These are phyloP conservation scores for Stentor coeruleus DNA, from an alignment of 73 alveolate genomes.

Conservation along the genomic window DNA sequence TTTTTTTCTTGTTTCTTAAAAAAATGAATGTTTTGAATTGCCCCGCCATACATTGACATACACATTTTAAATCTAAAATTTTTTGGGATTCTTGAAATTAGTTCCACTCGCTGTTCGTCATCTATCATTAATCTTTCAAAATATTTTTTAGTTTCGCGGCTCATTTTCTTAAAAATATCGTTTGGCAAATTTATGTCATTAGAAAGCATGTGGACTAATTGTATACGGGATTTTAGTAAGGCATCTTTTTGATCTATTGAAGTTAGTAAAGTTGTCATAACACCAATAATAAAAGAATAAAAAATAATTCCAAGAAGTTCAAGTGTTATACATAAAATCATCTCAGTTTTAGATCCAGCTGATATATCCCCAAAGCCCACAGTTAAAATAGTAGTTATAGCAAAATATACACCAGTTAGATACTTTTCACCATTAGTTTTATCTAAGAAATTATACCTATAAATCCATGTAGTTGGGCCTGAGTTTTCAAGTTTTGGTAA, in stretches of 20 bases:
- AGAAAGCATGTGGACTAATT: slow-evolving; percentile 28
- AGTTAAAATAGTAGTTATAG: slow-evolving; percentile 48
- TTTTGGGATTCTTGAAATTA: slow-evolving; percentile 45
- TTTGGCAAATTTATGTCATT: slow-evolving; percentile 35
- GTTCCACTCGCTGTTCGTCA: slow-evolving; percentile 35
- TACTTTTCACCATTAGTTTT: slow-evolving; percentile 5
- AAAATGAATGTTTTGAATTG: slow-evolving; percentile 35
- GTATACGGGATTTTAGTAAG: slow-evolving; percentile 23
- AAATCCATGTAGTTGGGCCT: background rate
- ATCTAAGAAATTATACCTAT: background rate
- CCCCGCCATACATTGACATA: slow-evolving; percentile 41
- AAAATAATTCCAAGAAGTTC: slow-evolving; percentile 54
- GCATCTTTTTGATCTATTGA: slow-evolving; percentile 30
- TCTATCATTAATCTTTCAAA: slow-evolving; percentile 28
- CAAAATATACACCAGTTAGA: slow-evolving; percentile 54
- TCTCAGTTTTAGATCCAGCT: slow-evolving; percentile 51
- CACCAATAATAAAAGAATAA: slow-evolving; percentile 61
- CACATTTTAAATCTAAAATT: slow-evolving; percentile 39
- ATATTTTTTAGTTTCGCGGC: slow-evolving; percentile 31
- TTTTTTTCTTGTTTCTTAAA: slow-evolving; percentile 52
- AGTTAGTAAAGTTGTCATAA: slow-evolving; percentile 42
- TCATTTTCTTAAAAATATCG: slow-evolving; percentile 29
- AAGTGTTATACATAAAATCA: slow-evolving; percentile 41
- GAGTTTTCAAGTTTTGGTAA: background rate
- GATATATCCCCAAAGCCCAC: slow-evolving; percentile 69